Percentiles rank a stretch among this genome's conserved stretches.
phyloP scores from a whole-genome alignment of 75 land plant species.

The Cupressus sempervirens region DNA sequence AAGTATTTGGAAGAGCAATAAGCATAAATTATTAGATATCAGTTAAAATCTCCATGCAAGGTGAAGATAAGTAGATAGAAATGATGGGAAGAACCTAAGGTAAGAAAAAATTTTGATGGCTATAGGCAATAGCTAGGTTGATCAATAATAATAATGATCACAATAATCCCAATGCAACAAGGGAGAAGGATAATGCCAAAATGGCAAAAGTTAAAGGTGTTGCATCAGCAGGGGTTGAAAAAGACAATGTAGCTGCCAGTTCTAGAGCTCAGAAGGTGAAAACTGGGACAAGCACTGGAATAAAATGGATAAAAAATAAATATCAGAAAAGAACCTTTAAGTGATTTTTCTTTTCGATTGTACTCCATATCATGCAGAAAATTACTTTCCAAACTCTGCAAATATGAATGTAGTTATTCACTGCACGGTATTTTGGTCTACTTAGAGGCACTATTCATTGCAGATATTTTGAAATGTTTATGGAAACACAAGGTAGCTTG shows the following conservation, averaged over 20 bases:
- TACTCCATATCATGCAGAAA: too few species aligned
- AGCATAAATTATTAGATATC: too few species aligned
- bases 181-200: background rate
- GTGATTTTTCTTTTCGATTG: constrained; percentile 7
- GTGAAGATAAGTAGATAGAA: too few species aligned
- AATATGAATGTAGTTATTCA: background rate
- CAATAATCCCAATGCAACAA: background rate
- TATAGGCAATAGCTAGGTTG: background rate
- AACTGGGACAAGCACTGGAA: constrained; percentile 40
- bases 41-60: too few species aligned
- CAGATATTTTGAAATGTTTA: too few species aligned
- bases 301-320: constrained; percentile 64
- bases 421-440: too few species aligned
- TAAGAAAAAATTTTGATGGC: background rate
- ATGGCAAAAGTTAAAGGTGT: background rate
- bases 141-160: constrained; percentile 1
- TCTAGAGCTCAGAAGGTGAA: constrained; percentile 63
- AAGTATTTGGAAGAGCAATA: too few species aligned
- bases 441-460: too few species aligned
- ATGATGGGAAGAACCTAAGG: too few species aligned
- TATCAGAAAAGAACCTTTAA: constrained; percentile 49
- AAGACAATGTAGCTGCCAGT: constrained; percentile 55
- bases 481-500: background rate
- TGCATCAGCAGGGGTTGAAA: constrained; percentile 11
- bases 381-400: background rate